Conservation (phyloP, 2,329 filamentous ascomycete genomes). For the Neofusicoccum cordaticola region DNA sequence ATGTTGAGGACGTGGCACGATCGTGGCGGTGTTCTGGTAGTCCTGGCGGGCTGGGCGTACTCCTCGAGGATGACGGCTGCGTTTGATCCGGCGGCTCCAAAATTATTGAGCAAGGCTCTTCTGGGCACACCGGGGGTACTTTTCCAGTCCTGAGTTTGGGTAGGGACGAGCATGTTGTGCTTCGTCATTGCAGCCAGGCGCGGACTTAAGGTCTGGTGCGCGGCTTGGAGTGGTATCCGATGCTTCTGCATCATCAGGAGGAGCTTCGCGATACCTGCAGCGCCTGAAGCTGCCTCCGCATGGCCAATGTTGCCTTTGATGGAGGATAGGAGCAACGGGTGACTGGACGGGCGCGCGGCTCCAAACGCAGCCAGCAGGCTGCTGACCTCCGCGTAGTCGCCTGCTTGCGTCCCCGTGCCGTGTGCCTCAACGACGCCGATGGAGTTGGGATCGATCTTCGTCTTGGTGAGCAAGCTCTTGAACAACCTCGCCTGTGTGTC, state of each 20-base stretch:
- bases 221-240: constrained; percentile 23
- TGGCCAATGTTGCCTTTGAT: constrained; percentile 32
- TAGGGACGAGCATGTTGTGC: constrained; percentile 22
- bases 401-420: constrained; percentile 59
- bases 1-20: neutral
- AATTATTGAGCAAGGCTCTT: constrained; percentile 23
- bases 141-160: constrained; percentile 16
- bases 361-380: constrained; percentile 15
- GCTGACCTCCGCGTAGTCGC: constrained; percentile 34
- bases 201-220: constrained; percentile 20
- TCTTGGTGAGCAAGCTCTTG: neutral
- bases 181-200: constrained; percentile 15
- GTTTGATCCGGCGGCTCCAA: constrained; percentile 26
- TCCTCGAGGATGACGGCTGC: constrained; percentile 19
- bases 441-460: neutral
- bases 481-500: constrained; percentile 15
- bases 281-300: constrained; percentile 29
- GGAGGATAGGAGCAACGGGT: constrained; percentile 18
- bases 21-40: neutral
- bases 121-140: constrained; percentile 12
- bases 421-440: constrained; percentile 31
- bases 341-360: neutral
- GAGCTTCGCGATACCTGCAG: constrained; percentile 28
- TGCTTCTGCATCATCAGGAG: constrained; percentile 24
- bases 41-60: neutral